phyloP scores from a whole-genome alignment of 1,284 basidiomycete genomes.

The Athelia psychrophila region DNA sequence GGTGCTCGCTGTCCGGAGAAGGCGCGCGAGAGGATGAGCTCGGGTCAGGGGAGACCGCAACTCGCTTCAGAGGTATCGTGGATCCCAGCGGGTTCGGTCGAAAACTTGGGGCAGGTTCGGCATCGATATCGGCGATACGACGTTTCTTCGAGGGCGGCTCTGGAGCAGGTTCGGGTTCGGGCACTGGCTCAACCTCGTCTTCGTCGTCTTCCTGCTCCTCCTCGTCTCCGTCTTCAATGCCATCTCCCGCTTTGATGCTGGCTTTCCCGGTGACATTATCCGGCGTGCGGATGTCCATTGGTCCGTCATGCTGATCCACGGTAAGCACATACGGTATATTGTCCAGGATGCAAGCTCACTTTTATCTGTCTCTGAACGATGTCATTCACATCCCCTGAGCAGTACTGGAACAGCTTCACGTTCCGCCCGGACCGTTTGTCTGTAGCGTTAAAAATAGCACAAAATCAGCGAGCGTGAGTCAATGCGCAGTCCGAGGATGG shows the following conservation, averaged over 20 bases:
- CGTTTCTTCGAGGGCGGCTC: no score
- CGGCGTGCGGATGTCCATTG: constrained; percentile 42
- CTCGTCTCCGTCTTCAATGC: constrained; percentile 32
- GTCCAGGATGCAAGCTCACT: constrained; percentile 26
- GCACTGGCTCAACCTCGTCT: constrained; percentile 23
- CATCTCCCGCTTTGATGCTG: constrained; percentile 26
- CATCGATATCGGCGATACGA: no score
- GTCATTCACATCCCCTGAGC: constrained; percentile 45
- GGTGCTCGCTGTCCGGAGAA: no score
- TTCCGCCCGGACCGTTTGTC: constrained; percentile 49
- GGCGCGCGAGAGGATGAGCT: no score
- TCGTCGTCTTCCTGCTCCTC: constrained; percentile 45
- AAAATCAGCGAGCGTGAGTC: no score
- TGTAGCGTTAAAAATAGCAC: constrained; percentile 21
- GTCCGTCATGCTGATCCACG: constrained; percentile 45
- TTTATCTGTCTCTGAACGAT: constrained; percentile 47
- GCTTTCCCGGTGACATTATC: constrained; percentile 34
- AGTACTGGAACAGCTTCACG: constrained; percentile 59
- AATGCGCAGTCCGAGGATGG: constrained; percentile 2
- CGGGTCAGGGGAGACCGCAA: no score
- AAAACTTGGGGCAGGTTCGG: no score
- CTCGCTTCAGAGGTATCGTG: no score
- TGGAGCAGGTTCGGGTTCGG: not conserved
- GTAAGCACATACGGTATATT: constrained; percentile 5
- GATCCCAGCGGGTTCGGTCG: no score